phyloP scores from a whole-genome alignment of 208 protist genomes.

The Crithidia sp. region DNA sequence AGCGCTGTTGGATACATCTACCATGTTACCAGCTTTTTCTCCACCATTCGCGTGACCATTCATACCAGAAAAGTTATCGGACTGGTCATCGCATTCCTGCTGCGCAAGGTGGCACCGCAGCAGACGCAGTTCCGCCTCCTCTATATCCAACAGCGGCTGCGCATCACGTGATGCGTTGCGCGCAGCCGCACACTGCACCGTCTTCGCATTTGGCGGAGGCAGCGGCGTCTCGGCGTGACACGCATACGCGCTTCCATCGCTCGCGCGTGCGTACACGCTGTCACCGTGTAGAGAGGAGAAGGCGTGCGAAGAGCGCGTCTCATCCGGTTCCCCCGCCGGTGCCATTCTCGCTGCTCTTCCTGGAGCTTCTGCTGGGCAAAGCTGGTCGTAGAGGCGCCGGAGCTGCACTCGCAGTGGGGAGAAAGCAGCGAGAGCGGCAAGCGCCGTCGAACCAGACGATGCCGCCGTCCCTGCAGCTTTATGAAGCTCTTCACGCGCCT shows the following conservation, averaged over 20 bases:
- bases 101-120: background rate
- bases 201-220: conserved; percentile 17
- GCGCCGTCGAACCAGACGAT: no score
- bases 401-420: conserved; percentile 7
- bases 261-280: background rate
- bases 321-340: no score
- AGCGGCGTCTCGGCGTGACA: conserved; percentile 4
- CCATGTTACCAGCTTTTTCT: no score
- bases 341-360: background rate
- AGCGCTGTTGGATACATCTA: no score
- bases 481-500: no score
- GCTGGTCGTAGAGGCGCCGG: background rate
- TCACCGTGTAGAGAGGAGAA: conserved; percentile 4
- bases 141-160: conserved; percentile 24
- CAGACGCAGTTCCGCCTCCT: background rate
- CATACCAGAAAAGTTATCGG: no score
- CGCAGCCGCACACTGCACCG: conserved; percentile 1
- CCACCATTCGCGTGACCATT: no score
- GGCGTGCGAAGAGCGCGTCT: background rate
- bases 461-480: no score
- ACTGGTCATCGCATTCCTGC: no score
- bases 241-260: conserved; percentile 6
- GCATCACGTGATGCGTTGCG: background rate
- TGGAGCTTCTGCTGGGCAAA: background rate
- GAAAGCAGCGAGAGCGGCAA: background rate